Base-by-base conservation (phyloP, 1,139 yeast species). In the Candida glucosophila region DNA sequence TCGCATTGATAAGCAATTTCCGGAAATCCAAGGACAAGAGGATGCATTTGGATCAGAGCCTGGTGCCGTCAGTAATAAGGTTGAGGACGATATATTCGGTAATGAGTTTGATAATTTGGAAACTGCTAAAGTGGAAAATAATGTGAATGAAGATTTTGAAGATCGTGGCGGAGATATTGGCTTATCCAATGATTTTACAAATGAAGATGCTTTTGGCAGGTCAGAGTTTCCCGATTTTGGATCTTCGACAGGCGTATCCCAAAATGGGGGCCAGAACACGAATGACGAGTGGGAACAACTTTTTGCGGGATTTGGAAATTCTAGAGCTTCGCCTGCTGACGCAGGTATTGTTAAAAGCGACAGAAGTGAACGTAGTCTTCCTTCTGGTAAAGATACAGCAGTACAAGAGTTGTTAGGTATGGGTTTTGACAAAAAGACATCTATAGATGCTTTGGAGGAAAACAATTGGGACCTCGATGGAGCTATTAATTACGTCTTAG, bases 201-300 rank as follows among this genome's bases (percentile, higher is more conserved):
- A 46, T 19, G 7, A 7, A 11, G 12, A 19, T 7, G 9, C 12
- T 10, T n/a, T n/a, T n/a, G 45, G 45, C 19, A 6, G 7, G 12
- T n/a, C 9, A 8, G 9, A n/a, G 21, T 51, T 47, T 27, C 58
- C 64, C 5, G 55, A 53, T 27, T 55, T 55, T 30, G 26, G 39
- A 15, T 27, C 29, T 24, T 16, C 18, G 18, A 16, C 9, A 8
- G 9, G 13, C 7, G 12, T n/a, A 19, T n/a, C 12, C 7, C 7
- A 19, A 11, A 31, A 33, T 10, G 27, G 15, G 6, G 27, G 11
- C 10, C 12, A 16, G 9, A 23, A 19, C 11, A 23, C 17, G 8
- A 68, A 70, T 31, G 94, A 83, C 43, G 96, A 86, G 50, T 86
- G 96, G 96, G 95, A 86, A 43, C 92, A 85, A 52, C 67, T 86